Conservation (phyloP, 1,284 basidiomycete species). For the Earliella scabrosa region DNA sequence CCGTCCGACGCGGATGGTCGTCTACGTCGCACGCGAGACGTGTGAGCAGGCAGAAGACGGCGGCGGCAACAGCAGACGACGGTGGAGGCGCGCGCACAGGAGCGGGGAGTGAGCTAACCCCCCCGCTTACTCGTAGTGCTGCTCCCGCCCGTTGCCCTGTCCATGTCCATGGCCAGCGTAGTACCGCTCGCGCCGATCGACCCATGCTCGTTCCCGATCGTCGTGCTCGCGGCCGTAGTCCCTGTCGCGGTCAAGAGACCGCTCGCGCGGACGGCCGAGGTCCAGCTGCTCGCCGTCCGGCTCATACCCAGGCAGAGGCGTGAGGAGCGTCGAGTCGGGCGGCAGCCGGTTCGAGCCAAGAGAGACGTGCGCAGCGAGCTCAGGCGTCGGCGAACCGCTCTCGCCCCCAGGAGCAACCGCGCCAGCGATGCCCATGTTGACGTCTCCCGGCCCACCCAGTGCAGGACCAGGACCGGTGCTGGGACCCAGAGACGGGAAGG, state of each 20-base stretch:
- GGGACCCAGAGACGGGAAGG: slow-evolving; percentile 19
- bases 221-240: slow-evolving; percentile 2
- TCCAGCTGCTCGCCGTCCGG: slow-evolving; percentile 26
- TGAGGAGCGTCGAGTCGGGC: slow-evolving; percentile 53
- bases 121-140: slow-evolving; percentile 20
- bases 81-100: too few relatives aligned
- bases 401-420: slow-evolving; percentile 9
- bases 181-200: slow-evolving; percentile 15
- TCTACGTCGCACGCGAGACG: too few relatives aligned
- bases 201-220: slow-evolving; percentile 8
- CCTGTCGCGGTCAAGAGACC: slow-evolving; percentile 9
- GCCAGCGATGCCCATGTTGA: slow-evolving; percentile 2
- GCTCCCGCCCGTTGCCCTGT: slow-evolving; percentile 18
- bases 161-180: slow-evolving; percentile 14
- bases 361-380: slow-evolving; percentile 29
- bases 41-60: too few relatives aligned
- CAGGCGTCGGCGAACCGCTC: slow-evolving; percentile 22
- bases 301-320: slow-evolving; percentile 51
- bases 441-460: slow-evolving; percentile 4
- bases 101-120: neutral
- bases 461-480: slow-evolving; percentile 6
- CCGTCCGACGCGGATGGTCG: too few relatives aligned
- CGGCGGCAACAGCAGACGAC: neutral
- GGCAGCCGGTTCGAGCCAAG: slow-evolving; percentile 43
- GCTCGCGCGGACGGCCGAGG: slow-evolving; percentile 2